These are phyloP conservation scores for Pezicula carpinea DNA, from an alignment of 2,329 filamentous ascomycete species.

Conservation along the genomic window DNA sequence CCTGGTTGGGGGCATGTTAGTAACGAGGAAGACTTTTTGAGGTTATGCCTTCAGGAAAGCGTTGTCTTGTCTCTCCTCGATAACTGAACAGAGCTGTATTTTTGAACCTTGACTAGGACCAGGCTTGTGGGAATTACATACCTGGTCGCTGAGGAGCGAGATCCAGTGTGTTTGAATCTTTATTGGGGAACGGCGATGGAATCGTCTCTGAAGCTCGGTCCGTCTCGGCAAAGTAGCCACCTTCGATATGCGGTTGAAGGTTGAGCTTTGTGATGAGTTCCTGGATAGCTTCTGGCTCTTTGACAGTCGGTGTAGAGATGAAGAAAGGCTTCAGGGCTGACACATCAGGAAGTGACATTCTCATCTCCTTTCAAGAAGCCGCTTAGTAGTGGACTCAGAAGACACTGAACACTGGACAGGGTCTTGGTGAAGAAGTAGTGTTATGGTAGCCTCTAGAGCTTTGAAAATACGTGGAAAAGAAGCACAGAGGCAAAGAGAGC, in stretches of 20 bases:
- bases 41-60: constrained; percentile 13
- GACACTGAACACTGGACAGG: too few relatives aligned
- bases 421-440: too few relatives aligned
- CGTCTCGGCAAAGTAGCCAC: constrained; percentile 60
- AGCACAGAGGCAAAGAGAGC: too few relatives aligned
- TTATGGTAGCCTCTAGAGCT: too few relatives aligned
- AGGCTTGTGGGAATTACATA: neutral
- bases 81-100: neutral
- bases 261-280: constrained; percentile 39
- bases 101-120: neutral
- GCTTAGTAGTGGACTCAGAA: too few relatives aligned
- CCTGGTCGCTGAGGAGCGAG: constrained; percentile 28
- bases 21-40: constrained; percentile 19
- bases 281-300: constrained; percentile 30
- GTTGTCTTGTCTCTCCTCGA: neutral
- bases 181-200: constrained; percentile 46
- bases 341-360: neutral
- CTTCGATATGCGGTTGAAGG: constrained; percentile 54
- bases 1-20: constrained; percentile 26
- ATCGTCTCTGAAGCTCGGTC: constrained; percentile 48
- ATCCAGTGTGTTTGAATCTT: constrained; percentile 2
- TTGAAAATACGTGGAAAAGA: too few relatives aligned
- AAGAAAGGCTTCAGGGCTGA: constrained; percentile 23
- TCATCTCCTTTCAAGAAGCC: neutral
- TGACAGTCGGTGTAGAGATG: constrained; percentile 12